These are phyloP conservation scores for Delphinella strobiligena DNA, from an alignment of 2,329 filamentous ascomycete genomes.

Conservation along the genomic window DNA sequence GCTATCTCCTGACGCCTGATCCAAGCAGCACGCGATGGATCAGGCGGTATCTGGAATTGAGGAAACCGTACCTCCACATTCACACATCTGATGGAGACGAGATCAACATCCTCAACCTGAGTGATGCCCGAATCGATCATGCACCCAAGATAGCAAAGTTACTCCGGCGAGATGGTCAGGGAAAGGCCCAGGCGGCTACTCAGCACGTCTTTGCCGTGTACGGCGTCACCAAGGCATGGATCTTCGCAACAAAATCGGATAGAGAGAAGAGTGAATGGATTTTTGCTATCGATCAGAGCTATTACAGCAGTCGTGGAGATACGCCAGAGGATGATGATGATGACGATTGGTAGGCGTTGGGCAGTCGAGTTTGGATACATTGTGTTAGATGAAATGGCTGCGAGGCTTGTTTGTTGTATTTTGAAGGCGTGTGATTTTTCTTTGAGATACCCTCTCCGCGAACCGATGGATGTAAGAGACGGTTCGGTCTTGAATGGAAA, in stretches of 20 bases:
- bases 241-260: slow-evolving; percentile 83
- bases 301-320: slow-evolving; percentile 30
- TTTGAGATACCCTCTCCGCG: too few relatives aligned
- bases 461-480: too few relatives aligned
- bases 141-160: slow-evolving; percentile 77
- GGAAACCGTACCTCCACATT: slow-evolving; percentile 82
- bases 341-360: neutral
- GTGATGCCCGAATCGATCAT: slow-evolving; percentile 83
- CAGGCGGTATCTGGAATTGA: slow-evolving; percentile 83
- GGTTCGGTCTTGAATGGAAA: too few relatives aligned
- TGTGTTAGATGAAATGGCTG: too few relatives aligned
- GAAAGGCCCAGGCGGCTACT: neutral
- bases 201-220: slow-evolving; percentile 76
- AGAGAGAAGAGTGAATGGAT: slow-evolving; percentile 97
- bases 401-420: too few relatives aligned
- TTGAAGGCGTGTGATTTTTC: too few relatives aligned
- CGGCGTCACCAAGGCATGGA: slow-evolving; percentile 84
- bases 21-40: slow-evolving; percentile 73
- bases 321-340: slow-evolving; percentile 13
- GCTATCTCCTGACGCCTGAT: slow-evolving; percentile 72
- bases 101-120: slow-evolving; percentile 75
- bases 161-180: slow-evolving; percentile 37
- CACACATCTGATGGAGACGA: slow-evolving; percentile 84
- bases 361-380: too few relatives aligned
- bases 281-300: slow-evolving; percentile 79